Evolutionary conservation across 176 grass and related monocot species (phyloP), one percentile per base, ranked within the genome.

Genomic region (Microstegium vimineum): DNA sequence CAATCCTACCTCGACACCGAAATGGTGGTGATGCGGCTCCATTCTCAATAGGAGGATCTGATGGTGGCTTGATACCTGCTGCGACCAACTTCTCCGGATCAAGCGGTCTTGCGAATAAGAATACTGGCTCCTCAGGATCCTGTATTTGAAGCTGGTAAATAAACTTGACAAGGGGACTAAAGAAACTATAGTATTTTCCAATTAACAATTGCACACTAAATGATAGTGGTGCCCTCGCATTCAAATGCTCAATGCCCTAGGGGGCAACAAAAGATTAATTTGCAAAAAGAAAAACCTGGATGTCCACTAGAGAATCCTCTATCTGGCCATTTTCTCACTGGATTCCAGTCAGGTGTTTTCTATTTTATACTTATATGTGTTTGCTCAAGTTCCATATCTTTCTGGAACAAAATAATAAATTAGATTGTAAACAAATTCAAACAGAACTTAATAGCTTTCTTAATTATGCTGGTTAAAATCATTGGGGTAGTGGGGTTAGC

Each of bases 111-210:
- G 96, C 90, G 66, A 99, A 99, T 76, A 99, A 81, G 73, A 99
- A 89, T 61, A 89, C 85, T 42, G 96, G 93, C 43, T 99, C 96
- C 60, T 94, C 91, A 15, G 87, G 89, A 54, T 95, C 96, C 96
- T 99, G 80, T 76, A 84, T 87, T 85, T 52, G 10, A 64, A 83
- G 20, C 12, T 54, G 32, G 66, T 84, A 71, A 79, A 59, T 51
- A 70, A 18, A 45, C 47, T 61, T 80, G 65, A 80, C 38, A 86
- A 59, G 71, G 52, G 30, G 47, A 66, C 57, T 64, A 68, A 1
- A 75, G 43, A 10, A 46, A 35, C 15, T 69, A 9, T 6, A 37
- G 12, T 18, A 6, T 81, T 63, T 57, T 62, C 26, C 61, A 63
- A 63, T 63, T 6, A 63, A 63, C 4, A 63, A 63, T 31, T 31